Conservation (phyloP, 441 rosid genomes). For the Gossypium schwendimanii region DNA sequence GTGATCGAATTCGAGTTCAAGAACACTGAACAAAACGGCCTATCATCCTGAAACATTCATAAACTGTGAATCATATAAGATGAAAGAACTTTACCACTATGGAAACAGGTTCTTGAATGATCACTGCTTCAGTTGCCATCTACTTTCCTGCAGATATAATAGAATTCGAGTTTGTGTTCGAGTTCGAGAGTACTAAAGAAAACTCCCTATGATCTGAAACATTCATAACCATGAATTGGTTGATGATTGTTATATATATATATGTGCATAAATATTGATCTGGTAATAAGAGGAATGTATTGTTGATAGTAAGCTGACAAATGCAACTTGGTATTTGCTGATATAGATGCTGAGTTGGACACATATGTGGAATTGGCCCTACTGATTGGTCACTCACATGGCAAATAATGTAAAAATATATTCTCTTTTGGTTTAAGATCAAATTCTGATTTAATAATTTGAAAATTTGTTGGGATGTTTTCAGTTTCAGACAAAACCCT, state of each 20-base stretch:
- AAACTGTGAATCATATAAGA: background rate
- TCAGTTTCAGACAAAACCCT: constrained; percentile 11
- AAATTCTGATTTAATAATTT: constrained; percentile 3
- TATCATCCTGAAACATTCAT: constrained; percentile 6
- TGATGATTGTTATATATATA: constrained; percentile 19
- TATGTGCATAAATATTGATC: constrained; percentile 18
- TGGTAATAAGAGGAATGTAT: constrained; percentile 14
- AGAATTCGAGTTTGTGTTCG: background rate
- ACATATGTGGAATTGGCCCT: constrained; percentile 29
- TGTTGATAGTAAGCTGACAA: constrained; percentile 41
- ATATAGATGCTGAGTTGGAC: constrained; percentile 44
- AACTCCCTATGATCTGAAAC: constrained; percentile 11
- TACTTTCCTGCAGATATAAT: constrained; percentile 23
- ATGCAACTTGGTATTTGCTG: constrained; percentile 34
- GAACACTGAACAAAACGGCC: background rate
- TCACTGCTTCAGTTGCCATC: constrained; percentile 52
- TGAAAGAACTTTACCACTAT: constrained; percentile 33
- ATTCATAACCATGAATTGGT: constrained; percentile 19
- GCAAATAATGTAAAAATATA: constrained; percentile 5
- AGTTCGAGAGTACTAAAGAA: constrained; percentile 5
- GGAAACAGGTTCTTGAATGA: constrained; percentile 31
- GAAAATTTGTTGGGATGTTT: constrained; percentile 9
- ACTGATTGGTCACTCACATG: constrained; percentile 32
- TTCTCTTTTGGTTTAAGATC: constrained; percentile 9
- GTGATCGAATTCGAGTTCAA: constrained; percentile 1